Base-by-base conservation (phyloP, 1,284 basidiomycete species). In the Ceratobasidium papillatum region DNA sequence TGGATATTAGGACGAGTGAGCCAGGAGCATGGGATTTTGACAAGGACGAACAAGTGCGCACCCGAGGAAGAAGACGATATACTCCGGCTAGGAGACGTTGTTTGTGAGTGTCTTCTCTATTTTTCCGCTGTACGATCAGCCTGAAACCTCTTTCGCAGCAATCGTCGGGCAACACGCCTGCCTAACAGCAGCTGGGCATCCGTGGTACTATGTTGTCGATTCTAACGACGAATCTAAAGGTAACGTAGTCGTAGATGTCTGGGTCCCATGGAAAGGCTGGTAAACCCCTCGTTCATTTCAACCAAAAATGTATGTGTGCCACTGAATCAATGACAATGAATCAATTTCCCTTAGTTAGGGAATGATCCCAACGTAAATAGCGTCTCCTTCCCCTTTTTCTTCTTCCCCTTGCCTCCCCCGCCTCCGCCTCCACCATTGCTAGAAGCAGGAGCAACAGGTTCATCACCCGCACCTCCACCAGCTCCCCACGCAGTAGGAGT, bases 261-360 rank as follows among this genome's bases (percentile, higher is more conserved):
- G 94, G 94, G 90, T 94, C 41, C 89, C 94, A 8, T 95, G 94
- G 92, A 96, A 95, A 83, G 93, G 93, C 0, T 95, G 94, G 94
- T 96, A 75, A 82, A 19, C 27, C 25, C 49, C 17, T 32, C 25
- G 54, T 54, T 41, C 32, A 56, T 56, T 30, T 30, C 25, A 41
- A 68, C 2, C 30, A 25, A 27, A n/a, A n/a, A 54, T 68, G 65
- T 68, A 68, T 49, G 64, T 49, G 17, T 47, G 11, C 9, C 56
- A 36, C 30, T 38, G n/a, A 36, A 34, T n/a, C 8, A 47, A 47
- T 11, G 9, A 59, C 49, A 25, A 56, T 56, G 22, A 52, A 68
- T n/a, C 51, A 49, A 52, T 36, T 9, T 22, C 38, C 19, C 22
- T 56, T 43, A 51, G 51, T 52, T 74, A 34, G 62, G 64, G 19